These are phyloP conservation scores for Penicillium sp. DNA, from an alignment of 2,329 filamentous ascomycete genomes.

Conservation along the genomic window DNA sequence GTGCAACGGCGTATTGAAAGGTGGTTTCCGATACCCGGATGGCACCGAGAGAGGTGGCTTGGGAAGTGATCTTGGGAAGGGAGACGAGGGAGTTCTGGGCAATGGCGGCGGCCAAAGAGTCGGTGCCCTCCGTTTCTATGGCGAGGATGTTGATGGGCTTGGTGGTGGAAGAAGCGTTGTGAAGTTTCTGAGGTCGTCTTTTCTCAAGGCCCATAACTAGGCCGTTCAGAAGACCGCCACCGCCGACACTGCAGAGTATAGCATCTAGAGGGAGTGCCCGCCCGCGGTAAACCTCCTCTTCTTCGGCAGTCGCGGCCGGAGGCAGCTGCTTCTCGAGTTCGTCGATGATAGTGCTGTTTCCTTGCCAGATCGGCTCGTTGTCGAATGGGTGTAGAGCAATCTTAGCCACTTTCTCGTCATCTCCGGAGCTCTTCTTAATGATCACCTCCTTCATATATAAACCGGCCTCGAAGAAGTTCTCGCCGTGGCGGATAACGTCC, in stretches of 20 bases:
- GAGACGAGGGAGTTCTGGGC: slow-evolving; percentile 53
- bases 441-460: slow-evolving; percentile 55
- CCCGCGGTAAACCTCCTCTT: slow-evolving; percentile 24
- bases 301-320: slow-evolving; percentile 28
- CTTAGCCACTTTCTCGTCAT: slow-evolving; percentile 32
- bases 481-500: slow-evolving; percentile 63
- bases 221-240: slow-evolving; percentile 73
- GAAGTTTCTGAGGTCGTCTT: slow-evolving; percentile 35
- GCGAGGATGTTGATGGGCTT: slow-evolving; percentile 56
- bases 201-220: slow-evolving; percentile 64
- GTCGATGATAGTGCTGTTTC: slow-evolving; percentile 43
- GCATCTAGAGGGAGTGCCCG: slow-evolving; percentile 53
- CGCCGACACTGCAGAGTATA: slow-evolving; percentile 72
- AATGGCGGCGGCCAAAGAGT: slow-evolving; percentile 62
- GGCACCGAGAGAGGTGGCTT: slow-evolving; percentile 71
- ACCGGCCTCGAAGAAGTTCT: slow-evolving; percentile 66
- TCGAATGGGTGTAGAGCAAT: slow-evolving; percentile 45
- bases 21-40: slow-evolving; percentile 62
- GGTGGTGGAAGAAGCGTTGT: slow-evolving; percentile 12
- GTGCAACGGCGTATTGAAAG: slow-evolving; percentile 57
- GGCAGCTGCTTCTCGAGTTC: slow-evolving; percentile 43
- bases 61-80: slow-evolving; percentile 65
- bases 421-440: slow-evolving; percentile 29
- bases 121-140: slow-evolving; percentile 69
- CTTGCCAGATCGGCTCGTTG: slow-evolving; percentile 44